phyloP scores from a whole-genome alignment of 176 grass and related monocot species.

The Oropetium thomaeum region DNA sequence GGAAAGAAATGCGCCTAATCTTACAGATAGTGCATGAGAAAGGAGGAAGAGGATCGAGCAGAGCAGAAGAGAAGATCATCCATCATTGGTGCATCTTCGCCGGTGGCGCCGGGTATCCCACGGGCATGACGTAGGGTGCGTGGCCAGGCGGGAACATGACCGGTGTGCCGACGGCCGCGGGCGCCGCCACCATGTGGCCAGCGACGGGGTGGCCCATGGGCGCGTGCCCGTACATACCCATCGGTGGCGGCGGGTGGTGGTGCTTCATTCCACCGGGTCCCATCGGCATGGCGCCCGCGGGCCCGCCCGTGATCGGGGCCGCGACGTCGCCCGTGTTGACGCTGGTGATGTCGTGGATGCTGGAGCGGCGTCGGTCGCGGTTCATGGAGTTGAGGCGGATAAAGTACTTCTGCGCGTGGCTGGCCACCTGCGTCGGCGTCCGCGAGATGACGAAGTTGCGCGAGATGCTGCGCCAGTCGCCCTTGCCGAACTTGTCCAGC shows the following conservation, averaged over 20 bases:
- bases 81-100: slow-evolving; percentile 68
- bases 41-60: no score
- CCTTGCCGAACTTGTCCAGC: slow-evolving; percentile 94
- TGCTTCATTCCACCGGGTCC: slow-evolving; percentile 40
- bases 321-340: slow-evolving; percentile 48
- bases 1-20: neutral
- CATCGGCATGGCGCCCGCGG: neutral
- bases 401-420: slow-evolving; percentile 98
- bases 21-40: neutral
- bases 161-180: slow-evolving; percentile 72
- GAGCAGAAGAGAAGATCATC: neutral
- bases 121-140: slow-evolving; percentile 73
- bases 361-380: slow-evolving; percentile 82
- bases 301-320: slow-evolving; percentile 39
- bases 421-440: slow-evolving; percentile 95
- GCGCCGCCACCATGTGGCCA: slow-evolving; percentile 57
- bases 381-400: slow-evolving; percentile 92
- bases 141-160: slow-evolving; percentile 90
- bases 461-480: slow-evolving; percentile 98
- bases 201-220: slow-evolving; percentile 74
- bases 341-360: slow-evolving; percentile 97
- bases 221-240: slow-evolving; percentile 59
- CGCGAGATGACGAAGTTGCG: slow-evolving; percentile 93
- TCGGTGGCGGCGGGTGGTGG: slow-evolving; percentile 39
- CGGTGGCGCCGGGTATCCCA: slow-evolving; percentile 71